Conservation (phyloP, 371 early-diverging fungal genomes). For the Cokeromyces recurvatus region DNA sequence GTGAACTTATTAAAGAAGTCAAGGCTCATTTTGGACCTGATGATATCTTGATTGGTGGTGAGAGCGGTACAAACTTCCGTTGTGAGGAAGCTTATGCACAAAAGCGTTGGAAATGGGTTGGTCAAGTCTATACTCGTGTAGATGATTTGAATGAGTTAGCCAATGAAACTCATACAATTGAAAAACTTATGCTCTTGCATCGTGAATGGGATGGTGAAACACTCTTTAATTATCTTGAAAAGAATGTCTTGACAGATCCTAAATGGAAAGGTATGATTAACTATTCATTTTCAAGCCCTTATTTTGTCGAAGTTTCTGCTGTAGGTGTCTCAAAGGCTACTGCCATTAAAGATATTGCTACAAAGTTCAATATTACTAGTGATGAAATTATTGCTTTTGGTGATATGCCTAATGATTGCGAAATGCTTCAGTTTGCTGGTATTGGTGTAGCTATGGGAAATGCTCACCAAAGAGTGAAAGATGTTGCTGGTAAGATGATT, state of each 20-base stretch:
- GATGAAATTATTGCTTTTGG: constrained; percentile 49
- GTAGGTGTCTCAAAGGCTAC: constrained; percentile 49
- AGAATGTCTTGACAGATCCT: constrained; percentile 23
- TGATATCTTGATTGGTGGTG: constrained; percentile 28
- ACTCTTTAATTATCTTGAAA: constrained; percentile 17
- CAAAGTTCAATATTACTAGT: constrained; percentile 16
- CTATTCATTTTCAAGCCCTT: constrained; percentile 38
- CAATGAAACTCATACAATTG: constrained; percentile 24
- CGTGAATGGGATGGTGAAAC: constrained; percentile 26
- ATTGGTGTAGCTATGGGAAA: constrained; percentile 40
- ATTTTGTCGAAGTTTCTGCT: constrained; percentile 51
- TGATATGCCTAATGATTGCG: constrained; percentile 52
- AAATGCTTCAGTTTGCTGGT: constrained; percentile 46
- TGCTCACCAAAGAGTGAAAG: constrained; percentile 31
- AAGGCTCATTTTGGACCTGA: constrained; percentile 20
- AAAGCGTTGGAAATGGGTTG: constrained; percentile 20
- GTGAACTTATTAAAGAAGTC: constrained; percentile 17
- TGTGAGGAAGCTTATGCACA: constrained; percentile 30
- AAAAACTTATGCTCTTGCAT: constrained; percentile 35
- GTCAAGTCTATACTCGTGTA: constrained; percentile 13
- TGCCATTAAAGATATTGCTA: constrained; percentile 34
- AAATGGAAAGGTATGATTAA: constrained; percentile 23
- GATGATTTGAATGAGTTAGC: constrained; percentile 19
- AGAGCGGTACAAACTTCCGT: constrained; percentile 27
- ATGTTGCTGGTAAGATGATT: constrained; percentile 25